A percentile compares a stretch with the other conserved stretches of the same genome.
Evolutionary conservation across 805 yeast species (phyloP).

Genomic region (Wickerhamiella vanderwaltii): DNA sequence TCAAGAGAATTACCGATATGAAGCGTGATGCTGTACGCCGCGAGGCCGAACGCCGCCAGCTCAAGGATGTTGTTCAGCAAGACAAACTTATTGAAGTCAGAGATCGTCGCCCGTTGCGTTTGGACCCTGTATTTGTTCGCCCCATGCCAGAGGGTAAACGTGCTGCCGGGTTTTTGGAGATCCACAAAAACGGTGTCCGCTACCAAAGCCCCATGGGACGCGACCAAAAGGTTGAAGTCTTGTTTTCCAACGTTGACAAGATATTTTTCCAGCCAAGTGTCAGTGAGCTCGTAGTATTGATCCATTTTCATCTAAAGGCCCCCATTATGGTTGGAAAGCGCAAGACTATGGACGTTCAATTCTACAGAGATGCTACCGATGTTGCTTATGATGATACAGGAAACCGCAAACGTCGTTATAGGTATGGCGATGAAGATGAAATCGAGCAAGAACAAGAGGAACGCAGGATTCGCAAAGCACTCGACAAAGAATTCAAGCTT

Average conservation of each 20-base stretch:
- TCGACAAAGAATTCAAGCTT: conserved; percentile 81
- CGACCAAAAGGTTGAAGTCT: conserved; percentile 77
- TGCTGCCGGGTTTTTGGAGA: conserved; percentile 76
- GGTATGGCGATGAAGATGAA: conserved; percentile 98
- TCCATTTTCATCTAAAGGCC: conserved; percentile 82
- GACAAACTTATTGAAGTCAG: conserved; percentile 73
- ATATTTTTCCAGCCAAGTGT: conserved; percentile 92
- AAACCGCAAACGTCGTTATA: conserved; percentile 67
- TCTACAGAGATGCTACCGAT: conserved; percentile 93
- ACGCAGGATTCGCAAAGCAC: conserved; percentile 75
- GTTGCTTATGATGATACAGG: conserved; percentile 96
- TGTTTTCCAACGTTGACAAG: conserved; percentile 85
- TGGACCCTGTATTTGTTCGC: conserved; percentile 81
- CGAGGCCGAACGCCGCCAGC: conserved; percentile 78
- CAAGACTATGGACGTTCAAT: conserved; percentile 90
- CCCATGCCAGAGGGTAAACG: conserved; percentile 98
- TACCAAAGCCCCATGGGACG: conserved; percentile 76
- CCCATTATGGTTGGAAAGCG: conserved; percentile 94
- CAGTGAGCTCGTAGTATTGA: conserved; percentile 82
- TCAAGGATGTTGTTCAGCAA: conserved; percentile 90
- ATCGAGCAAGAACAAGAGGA: conserved; percentile 98
- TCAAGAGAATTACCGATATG: conserved; percentile 80
- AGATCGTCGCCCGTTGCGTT: conserved; percentile 71
- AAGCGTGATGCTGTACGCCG: conserved; percentile 84
- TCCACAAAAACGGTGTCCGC: conserved; percentile 92